Percentiles rank a stretch among this genome's conserved stretches.
Evolutionary conservation across 805 yeast species (phyloP).

Genomic region (Yamadazyma kitorensis): DNA sequence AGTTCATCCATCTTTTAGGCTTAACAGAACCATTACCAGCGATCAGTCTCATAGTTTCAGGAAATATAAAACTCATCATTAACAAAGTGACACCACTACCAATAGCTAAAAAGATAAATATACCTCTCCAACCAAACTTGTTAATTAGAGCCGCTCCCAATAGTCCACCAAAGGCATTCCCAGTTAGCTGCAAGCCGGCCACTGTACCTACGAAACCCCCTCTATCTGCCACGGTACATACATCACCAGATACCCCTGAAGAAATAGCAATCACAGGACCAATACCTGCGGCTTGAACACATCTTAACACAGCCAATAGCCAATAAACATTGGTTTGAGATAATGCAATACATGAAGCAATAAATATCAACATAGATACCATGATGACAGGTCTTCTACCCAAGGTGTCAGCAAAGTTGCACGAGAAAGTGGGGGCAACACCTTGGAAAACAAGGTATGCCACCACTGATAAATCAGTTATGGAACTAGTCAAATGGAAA

Average conservation of each 20-base stretch:
- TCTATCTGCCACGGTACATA: conserved; percentile 60
- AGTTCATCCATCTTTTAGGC: conserved; percentile 45
- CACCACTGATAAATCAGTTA: conserved; percentile 69
- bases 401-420: conserved; percentile 61
- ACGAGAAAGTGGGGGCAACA: conserved; percentile 65
- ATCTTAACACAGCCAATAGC: conserved; percentile 61
- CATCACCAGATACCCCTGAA: conserved; percentile 73
- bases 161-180: conserved; percentile 80
- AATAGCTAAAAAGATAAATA: conserved; percentile 73
- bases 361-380: conserved; percentile 51
- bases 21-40: conserved; percentile 72
- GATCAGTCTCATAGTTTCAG: conserved; percentile 71
- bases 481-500: conserved; percentile 55
- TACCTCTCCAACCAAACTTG: conserved; percentile 59
- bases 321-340: conserved; percentile 59
- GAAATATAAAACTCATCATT: conserved; percentile 37
- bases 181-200: conserved; percentile 62
- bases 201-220: conserved; percentile 70
- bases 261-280: conserved; percentile 73
- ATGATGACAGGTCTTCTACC: conserved; percentile 74
- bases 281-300: conserved; percentile 75
- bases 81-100: conserved; percentile 49
- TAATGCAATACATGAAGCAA: conserved; percentile 63
- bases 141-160: conserved; percentile 47
- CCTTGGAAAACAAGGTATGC: conserved; percentile 79